Percentiles rank a stretch among this genome's conserved stretches.
phyloP scores from a whole-genome alignment of 2,329 filamentous ascomycete genomes.

The Alternaria novae-zelandiae region DNA sequence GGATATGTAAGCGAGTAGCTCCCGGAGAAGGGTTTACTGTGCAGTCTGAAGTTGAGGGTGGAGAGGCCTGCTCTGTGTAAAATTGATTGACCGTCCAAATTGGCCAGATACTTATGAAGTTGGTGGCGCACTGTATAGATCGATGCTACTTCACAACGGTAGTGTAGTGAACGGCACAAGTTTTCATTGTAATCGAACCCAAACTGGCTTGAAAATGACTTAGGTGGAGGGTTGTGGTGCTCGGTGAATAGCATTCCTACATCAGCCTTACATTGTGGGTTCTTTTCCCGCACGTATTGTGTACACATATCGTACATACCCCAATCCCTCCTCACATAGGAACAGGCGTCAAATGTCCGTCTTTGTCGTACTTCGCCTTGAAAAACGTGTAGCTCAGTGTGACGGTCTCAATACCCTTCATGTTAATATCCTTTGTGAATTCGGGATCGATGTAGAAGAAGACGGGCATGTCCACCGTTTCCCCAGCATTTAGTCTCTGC shows the following conservation, averaged over 20 bases:
- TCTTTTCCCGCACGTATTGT: background rate
- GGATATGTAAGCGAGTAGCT: background rate
- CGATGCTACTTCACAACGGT: background rate
- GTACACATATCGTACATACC: slow-evolving; percentile 11
- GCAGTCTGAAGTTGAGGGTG: too few species aligned
- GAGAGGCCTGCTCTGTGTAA: background rate
- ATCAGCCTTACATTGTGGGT: background rate
- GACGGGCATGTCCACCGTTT: slow-evolving; percentile 99
- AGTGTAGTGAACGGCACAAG: too few species aligned
- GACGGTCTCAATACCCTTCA: slow-evolving; percentile 93
- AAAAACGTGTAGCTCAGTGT: slow-evolving; percentile 98
- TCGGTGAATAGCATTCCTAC: background rate
- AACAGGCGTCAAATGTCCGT: slow-evolving; percentile 70
- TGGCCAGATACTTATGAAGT: background rate
- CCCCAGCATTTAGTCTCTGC: slow-evolving; percentile 90
- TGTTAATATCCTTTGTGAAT: slow-evolving; percentile 87
- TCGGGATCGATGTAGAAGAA: slow-evolving; percentile 99
- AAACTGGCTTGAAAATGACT: background rate
- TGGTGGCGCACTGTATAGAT: background rate
- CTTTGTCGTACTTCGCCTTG: slow-evolving; percentile 86
- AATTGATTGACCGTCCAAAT: background rate
- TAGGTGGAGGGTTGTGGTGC: background rate
- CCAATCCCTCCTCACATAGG: slow-evolving; percentile 43
- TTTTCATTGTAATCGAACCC: background rate
- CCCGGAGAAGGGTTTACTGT: background rate